Evolutionary conservation across 176 grass and related monocot species (phyloP).

Genomic region (Ensete glaucum): DNA sequence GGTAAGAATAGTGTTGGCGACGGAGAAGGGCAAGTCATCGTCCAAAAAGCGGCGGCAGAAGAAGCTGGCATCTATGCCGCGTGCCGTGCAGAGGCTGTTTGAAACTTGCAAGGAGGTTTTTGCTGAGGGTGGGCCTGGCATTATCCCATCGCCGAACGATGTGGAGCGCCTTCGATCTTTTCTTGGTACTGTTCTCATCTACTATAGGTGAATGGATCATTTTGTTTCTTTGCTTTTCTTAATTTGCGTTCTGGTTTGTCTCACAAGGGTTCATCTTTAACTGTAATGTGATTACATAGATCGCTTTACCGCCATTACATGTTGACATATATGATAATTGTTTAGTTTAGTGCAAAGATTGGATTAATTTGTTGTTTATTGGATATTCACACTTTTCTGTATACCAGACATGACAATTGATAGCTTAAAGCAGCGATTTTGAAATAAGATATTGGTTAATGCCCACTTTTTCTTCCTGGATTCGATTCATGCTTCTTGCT

Average conservation of each 20-base stretch:
- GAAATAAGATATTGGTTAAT: no score
- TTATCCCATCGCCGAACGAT: slow-evolving; percentile 43
- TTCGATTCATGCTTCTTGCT: no score
- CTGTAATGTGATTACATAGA: not conserved
- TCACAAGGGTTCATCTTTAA: not conserved
- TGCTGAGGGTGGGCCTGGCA: slow-evolving; percentile 24
- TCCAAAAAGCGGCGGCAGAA: slow-evolving; percentile 26
- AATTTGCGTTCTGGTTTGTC: not conserved
- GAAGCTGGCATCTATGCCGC: slow-evolving; percentile 5
- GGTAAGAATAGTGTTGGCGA: not conserved
- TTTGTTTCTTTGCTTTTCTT: not conserved
- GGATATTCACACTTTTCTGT: no score
- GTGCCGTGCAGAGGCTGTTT: slow-evolving; percentile 48
- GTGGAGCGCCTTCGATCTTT: slow-evolving; percentile 33
- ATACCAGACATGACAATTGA: no score
- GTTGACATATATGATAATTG: no score
- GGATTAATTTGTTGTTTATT: no score
- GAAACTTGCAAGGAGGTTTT: slow-evolving; percentile 53
- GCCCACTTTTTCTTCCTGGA: no score
- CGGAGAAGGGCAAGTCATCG: slow-evolving; percentile 2
- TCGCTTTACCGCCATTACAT: not conserved
- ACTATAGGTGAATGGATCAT: not conserved
- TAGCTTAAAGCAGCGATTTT: no score
- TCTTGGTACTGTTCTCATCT: slow-evolving; percentile 32
- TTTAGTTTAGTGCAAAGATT: no score